These are phyloP conservation scores for Globisporangium viniferum DNA, from an alignment of 352 stramenopile species.

Conservation along the genomic window DNA sequence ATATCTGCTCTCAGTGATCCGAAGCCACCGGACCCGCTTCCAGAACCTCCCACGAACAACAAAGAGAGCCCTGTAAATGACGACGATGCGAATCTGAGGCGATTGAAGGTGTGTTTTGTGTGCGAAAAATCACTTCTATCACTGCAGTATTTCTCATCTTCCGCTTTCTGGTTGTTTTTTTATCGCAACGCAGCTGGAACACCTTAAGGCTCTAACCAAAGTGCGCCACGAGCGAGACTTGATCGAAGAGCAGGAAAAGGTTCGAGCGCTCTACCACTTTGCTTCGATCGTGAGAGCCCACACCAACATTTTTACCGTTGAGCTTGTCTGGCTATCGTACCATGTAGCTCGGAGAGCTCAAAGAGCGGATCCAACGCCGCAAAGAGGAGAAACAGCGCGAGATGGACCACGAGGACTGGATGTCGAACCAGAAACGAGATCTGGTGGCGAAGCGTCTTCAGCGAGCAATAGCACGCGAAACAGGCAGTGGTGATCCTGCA, in stretches of 20 bases:
- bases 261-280: background rate
- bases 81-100: conserved; percentile 30
- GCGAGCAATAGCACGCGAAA: conserved; percentile 28
- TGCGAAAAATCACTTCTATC: background rate
- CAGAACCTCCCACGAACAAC: background rate
- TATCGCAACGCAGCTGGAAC: conserved; percentile 20
- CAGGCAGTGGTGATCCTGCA: background rate
- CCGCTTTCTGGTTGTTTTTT: background rate
- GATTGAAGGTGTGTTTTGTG: conserved; percentile 30
- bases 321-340: too few species aligned
- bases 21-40: background rate
- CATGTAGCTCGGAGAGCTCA: conserved; percentile 42
- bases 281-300: too few species aligned
- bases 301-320: background rate
- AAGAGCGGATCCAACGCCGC: conserved; percentile 39
- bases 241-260: conserved; percentile 62
- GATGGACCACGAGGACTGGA: conserved; percentile 42
- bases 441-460: conserved; percentile 39
- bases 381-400: conserved; percentile 44
- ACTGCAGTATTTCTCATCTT: background rate
- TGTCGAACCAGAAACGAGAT: conserved; percentile 51
- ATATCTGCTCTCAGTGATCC: conserved; percentile 2
- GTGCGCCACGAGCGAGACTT: conserved; percentile 53
- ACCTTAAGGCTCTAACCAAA: conserved; percentile 41
- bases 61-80: conserved; percentile 5